Evolutionary conservation across 306 rosid species (phyloP), one percentile per base, ranked within the genome.

Genomic region (Cucumis melo): DNA sequence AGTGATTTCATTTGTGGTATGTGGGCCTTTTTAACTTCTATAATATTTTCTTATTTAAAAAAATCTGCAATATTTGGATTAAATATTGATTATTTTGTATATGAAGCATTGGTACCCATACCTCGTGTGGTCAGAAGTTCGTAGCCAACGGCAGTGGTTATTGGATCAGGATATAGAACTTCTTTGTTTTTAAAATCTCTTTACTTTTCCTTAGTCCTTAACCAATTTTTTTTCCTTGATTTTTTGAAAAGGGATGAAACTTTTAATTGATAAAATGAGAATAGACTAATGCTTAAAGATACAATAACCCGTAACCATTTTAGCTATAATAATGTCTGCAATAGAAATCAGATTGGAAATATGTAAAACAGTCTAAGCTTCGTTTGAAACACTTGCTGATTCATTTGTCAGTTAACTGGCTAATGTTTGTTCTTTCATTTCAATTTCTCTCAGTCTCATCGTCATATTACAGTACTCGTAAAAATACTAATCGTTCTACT

Each of bases 1-100:
- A 94, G 99, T 73, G 99, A 92, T 87, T 94, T 94, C 87, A 94
- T 94, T 64, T 87, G 89, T 54, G 97, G 99, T 90, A 90, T 82
- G 84, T 67, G 34, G 34, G 72, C 74, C 41, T 78, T 78, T 46
- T 53, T 1, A 39, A 55, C 57, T 8, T 73, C 1, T 19, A 54
- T 73, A 73, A 14, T 80, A 9, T 42, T 46, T 46, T 46, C 53
- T 3, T 9, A 46, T 46, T 2, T 2, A 12, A 46, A 46, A 46
- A 46, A 12, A 2, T 73, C 9, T 19, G n/a, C 63, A 73, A 14
- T 80, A 27, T 77, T 62, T 48, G 54, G 53, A 75, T 48, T 63
- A 51, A 16, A 27, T 48, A 70, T 77, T 54, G 79, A 77, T 68
- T 20, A 21, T 44, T 46, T 46, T 70, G 75, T 38, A 38, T 21